Conservation (phyloP, 306 rosid species). For the Ceratonia siliqua region DNA sequence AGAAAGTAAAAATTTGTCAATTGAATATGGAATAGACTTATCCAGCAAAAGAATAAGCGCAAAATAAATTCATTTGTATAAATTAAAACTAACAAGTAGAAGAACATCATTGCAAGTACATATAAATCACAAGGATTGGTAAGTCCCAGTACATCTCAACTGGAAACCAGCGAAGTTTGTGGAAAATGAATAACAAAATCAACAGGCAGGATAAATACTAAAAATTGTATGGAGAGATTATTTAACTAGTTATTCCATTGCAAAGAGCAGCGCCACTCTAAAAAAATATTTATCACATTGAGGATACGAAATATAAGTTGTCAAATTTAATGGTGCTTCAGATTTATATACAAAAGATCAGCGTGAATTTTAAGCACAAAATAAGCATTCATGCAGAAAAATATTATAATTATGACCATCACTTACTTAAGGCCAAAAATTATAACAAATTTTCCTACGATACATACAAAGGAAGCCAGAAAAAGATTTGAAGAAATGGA, state of each 20-base stretch:
- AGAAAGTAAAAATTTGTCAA: not conserved
- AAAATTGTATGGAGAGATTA: constrained; percentile 1
- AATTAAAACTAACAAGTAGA: constrained; percentile 16
- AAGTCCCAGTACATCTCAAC: constrained; percentile 12
- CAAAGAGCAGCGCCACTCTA: constrained; percentile 17
- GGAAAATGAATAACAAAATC: constrained; percentile 22
- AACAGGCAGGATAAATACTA: constrained; percentile 1
- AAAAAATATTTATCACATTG: not conserved
- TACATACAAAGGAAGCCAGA: not conserved
- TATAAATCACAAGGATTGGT: constrained; percentile 16
- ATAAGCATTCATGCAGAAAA: not conserved
- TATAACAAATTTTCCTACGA: not conserved
- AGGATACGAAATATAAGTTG: constrained; percentile 28
- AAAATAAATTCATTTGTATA: constrained; percentile 18
- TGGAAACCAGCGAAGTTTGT: not conserved
- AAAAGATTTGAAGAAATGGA: constrained; percentile 13
- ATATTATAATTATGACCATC: not conserved
- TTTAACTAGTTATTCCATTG: constrained; percentile 18
- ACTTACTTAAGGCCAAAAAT: constrained; percentile 11
- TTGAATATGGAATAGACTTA: not conserved
- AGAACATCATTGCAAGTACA: constrained; percentile 27
- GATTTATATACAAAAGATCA: constrained; percentile 17
- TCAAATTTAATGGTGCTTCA: constrained; percentile 17
- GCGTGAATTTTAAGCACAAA: constrained; percentile 25
- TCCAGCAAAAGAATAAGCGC: constrained; percentile 24